A percentile compares a stretch with the other conserved stretches of the same genome.
These are phyloP conservation scores for Austroboletus novae-zelandiae DNA, from an alignment of 1,284 basidiomycete genomes.

Conservation along the genomic window DNA sequence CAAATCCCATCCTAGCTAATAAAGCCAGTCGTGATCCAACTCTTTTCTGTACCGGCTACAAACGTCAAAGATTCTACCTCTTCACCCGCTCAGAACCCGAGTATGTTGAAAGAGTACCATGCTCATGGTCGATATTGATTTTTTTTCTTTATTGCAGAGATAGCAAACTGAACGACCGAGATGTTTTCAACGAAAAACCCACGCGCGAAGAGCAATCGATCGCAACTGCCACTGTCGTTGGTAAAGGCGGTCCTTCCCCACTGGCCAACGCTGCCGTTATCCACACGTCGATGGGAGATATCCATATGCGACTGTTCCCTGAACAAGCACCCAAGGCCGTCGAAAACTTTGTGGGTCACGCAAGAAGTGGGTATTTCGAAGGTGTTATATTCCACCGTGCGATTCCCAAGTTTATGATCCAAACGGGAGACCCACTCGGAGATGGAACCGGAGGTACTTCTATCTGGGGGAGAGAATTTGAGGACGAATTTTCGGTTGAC, in stretches of 20 bases:
- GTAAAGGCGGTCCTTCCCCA: slow-evolving; percentile 57
- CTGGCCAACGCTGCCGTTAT: slow-evolving; percentile 81
- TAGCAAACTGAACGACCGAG: slow-evolving; percentile 84
- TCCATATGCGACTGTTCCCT: slow-evolving; percentile 89
- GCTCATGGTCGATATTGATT: slow-evolving; percentile 1
- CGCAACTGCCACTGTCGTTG: slow-evolving; percentile 60
- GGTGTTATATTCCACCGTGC: slow-evolving; percentile 96
- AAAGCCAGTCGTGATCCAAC: slow-evolving; percentile 87
- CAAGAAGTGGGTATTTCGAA: slow-evolving; percentile 92
- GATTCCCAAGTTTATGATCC: slow-evolving; percentile 99
- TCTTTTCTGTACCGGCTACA: slow-evolving; percentile 91
- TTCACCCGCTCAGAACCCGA: slow-evolving; percentile 93
- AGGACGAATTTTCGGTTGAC: slow-evolving; percentile 91
- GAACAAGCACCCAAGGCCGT: slow-evolving; percentile 91
- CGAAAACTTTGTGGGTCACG: slow-evolving; percentile 96
- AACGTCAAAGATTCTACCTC: slow-evolving; percentile 94
- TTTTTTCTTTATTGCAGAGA: slow-evolving; percentile 52
- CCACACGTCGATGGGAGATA: slow-evolving; percentile 95
- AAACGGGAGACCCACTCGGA: slow-evolving; percentile 95
- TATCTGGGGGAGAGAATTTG: slow-evolving; percentile 94
- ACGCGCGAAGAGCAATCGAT: slow-evolving; percentile 96
- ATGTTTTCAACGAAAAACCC: slow-evolving; percentile 98
- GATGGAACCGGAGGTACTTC: slow-evolving; percentile 97
- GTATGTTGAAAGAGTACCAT: slow-evolving; percentile 44
- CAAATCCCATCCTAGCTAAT: slow-evolving; percentile 90